Conservation (phyloP, 2,329 filamentous ascomycete species). For the Botryotinia narcissicola region DNA sequence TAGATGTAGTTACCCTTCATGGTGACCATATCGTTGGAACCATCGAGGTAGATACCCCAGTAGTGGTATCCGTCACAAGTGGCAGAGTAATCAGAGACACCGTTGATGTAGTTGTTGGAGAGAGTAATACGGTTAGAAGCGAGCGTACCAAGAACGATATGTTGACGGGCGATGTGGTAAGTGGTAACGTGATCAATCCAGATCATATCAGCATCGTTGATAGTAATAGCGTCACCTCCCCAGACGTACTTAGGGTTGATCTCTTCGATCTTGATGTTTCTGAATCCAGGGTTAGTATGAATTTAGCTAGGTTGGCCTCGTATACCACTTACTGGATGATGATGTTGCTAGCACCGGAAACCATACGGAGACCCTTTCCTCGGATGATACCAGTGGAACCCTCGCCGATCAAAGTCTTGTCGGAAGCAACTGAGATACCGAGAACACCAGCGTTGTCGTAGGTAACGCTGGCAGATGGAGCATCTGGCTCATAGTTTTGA, state of each 20-base stretch:
- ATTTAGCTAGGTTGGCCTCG: neutral
- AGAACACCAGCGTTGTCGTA: constrained; percentile 33
- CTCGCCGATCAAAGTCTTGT: constrained; percentile 37
- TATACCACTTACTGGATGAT: constrained; percentile 26
- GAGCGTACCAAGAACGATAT: constrained; percentile 41
- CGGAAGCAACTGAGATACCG: constrained; percentile 32
- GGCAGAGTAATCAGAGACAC: constrained; percentile 43
- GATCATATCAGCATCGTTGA: constrained; percentile 39
- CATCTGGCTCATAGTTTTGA: neutral
- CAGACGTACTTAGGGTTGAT: constrained; percentile 42
- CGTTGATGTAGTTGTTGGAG: constrained; percentile 48
- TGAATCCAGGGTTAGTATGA: neutral
- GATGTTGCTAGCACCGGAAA: constrained; percentile 32
- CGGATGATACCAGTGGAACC: constrained; percentile 34
- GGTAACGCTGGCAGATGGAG: constrained; percentile 19
- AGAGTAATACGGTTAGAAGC: constrained; percentile 44
- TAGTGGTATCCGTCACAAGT: constrained; percentile 48
- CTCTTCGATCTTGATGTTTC: constrained; percentile 35
- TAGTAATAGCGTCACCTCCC: constrained; percentile 41
- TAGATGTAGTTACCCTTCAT: constrained; percentile 47
- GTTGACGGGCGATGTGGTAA: constrained; percentile 44
- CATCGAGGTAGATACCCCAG: constrained; percentile 46
- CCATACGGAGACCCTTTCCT: constrained; percentile 36
- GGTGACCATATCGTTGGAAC: constrained; percentile 43
- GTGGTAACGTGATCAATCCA: constrained; percentile 42